phyloP scores from a whole-genome alignment of 257 asterid genomes.

The Penstemon eatonii region DNA sequence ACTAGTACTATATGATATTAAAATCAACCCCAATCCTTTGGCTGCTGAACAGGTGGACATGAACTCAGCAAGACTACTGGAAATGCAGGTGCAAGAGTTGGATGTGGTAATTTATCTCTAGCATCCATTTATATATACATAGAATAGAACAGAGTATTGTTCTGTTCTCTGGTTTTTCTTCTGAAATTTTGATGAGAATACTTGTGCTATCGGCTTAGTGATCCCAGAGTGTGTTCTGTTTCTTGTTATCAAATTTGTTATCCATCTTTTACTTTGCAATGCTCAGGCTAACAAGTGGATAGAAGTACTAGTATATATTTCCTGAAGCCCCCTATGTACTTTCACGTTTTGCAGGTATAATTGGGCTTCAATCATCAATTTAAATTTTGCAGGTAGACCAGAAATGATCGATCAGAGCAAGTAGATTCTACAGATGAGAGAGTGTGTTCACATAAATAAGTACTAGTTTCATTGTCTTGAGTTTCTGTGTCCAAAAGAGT shows the following conservation, averaged over 20 bases:
- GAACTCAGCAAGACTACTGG: constrained; percentile 92
- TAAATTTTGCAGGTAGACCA: no score
- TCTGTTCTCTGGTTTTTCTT: no score
- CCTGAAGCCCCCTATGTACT: constrained; percentile 13
- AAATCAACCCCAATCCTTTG: background rate
- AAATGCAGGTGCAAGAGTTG: constrained; percentile 91
- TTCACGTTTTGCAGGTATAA: constrained; percentile 62
- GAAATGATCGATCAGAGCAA: background rate
- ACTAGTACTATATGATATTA: constrained; percentile 1
- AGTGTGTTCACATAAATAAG: no score
- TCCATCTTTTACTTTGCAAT: no score
- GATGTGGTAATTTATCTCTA: constrained; percentile 71
- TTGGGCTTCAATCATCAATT: constrained; percentile 48
- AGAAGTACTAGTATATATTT: background rate
- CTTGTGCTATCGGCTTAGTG: background rate
- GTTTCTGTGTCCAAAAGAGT: no score
- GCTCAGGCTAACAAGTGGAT: background rate
- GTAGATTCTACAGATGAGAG: no score
- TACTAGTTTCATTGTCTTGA: no score
- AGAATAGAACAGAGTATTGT: no score
- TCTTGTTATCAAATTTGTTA: background rate
- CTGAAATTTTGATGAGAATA: background rate
- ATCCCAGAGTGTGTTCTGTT: background rate
- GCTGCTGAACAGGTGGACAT: constrained; percentile 66
- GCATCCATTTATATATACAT: background rate